Evolutionary conservation across 192 early-diverging fungal genomes (phyloP).

Genomic region (Backusella morwellensis): DNA sequence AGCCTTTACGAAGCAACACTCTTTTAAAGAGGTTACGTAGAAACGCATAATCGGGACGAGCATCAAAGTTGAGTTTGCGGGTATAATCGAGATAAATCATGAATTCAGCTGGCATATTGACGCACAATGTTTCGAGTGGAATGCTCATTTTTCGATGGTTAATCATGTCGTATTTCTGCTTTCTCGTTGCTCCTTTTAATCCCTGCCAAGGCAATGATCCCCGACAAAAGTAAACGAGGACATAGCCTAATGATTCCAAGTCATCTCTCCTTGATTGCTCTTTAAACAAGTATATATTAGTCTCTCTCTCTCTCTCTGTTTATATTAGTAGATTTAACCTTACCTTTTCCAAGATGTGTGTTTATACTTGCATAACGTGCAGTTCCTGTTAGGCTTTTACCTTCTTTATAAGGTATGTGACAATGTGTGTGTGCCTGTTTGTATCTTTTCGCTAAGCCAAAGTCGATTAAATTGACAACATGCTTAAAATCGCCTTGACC

Average conservation of each 20-base stretch:
- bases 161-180: conserved; percentile 94
- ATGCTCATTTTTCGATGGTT: conserved; percentile 93
- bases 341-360: conserved; percentile 75
- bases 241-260: conserved; percentile 87
- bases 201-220: conserved; percentile 94
- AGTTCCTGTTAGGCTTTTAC: conserved; percentile 91
- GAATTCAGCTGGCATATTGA: conserved; percentile 83
- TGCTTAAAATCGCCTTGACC: conserved; percentile 78
- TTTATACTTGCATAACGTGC: conserved; percentile 89
- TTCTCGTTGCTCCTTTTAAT: conserved; percentile 86
- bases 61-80: conserved; percentile 83
- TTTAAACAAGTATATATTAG: conserved; percentile 29
- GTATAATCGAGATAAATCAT: conserved; percentile 87
- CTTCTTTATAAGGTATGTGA: conserved; percentile 90
- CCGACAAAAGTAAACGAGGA: conserved; percentile 91
- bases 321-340: background rate
- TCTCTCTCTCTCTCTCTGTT: background rate
- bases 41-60: conserved; percentile 91
- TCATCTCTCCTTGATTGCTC: conserved; percentile 93
- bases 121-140: conserved; percentile 78
- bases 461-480: conserved; percentile 87
- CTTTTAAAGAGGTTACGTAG: conserved; percentile 83
- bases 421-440: conserved; percentile 76
- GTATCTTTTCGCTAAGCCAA: conserved; percentile 88
- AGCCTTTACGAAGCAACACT: conserved; percentile 78